Conservation (phyloP, 768 basidiomycete species). For the Neoboletus brunneissimus region DNA sequence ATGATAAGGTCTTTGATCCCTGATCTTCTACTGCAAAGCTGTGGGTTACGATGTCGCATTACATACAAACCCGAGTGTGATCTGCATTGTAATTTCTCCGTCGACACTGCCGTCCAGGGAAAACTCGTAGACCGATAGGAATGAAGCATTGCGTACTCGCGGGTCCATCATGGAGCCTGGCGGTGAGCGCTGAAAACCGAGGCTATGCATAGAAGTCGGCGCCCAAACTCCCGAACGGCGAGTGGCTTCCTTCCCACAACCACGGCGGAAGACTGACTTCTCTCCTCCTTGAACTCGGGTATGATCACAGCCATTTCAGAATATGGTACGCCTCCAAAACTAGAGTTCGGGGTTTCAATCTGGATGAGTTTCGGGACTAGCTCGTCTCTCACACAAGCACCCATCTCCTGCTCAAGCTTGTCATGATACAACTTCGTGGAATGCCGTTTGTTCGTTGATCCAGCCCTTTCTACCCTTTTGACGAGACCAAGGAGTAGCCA, state of each 20-base stretch:
- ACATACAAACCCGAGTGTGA: not conserved
- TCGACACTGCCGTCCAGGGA: not conserved
- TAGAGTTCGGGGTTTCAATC: not conserved
- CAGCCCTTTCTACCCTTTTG: not conserved
- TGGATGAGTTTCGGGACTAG: not conserved
- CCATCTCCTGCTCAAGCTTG: not conserved
- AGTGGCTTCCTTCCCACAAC: not conserved
- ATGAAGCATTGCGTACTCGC: too few species aligned
- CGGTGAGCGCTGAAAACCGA: not conserved
- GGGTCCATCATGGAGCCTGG: not conserved
- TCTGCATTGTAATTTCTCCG: not conserved
- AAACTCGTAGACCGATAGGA: not conserved
- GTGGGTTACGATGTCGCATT: not conserved
- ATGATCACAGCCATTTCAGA: not conserved
- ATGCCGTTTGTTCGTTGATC: not conserved
- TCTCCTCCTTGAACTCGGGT: not conserved
- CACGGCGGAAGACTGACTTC: too few species aligned
- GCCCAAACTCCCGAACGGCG: not conserved
- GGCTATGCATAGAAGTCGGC: not conserved
- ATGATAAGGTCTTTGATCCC: not conserved
- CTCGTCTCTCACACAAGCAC: not conserved
- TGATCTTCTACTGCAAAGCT: not conserved
- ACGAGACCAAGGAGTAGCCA: not conserved
- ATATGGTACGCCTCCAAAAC: not conserved
- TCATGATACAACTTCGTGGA: too few species aligned